These are phyloP conservation scores for Phyllosticta capitalensis DNA, from an alignment of 2,329 filamentous ascomycete species.

Conservation along the genomic window DNA sequence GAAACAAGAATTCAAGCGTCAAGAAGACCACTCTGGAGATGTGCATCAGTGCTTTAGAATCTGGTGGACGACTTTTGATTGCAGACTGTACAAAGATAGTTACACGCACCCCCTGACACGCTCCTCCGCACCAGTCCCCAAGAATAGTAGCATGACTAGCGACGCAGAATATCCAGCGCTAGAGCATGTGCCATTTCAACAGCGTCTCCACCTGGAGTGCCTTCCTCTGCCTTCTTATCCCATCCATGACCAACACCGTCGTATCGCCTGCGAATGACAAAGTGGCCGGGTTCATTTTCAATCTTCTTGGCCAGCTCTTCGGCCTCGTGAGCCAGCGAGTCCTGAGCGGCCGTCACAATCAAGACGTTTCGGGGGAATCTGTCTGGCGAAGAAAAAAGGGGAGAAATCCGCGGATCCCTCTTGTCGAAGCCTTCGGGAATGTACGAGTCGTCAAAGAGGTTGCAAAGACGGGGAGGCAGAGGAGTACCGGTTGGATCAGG, in stretches of 20 bases:
- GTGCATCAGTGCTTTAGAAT: too few species aligned
- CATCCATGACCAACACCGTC: slow-evolving; percentile 28
- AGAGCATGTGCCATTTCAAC: slow-evolving; percentile 22
- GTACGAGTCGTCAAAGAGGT: slow-evolving; percentile 28
- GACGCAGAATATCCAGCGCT: slow-evolving; percentile 16
- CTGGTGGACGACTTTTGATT: too few species aligned
- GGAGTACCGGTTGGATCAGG: slow-evolving; percentile 15
- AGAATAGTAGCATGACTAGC: neutral
- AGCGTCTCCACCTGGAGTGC: slow-evolving; percentile 17
- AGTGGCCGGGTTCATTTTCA: slow-evolving; percentile 10
- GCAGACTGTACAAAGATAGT: too few species aligned
- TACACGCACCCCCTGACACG: too few species aligned
- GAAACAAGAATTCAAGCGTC: too few species aligned
- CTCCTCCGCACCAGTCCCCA: neutral
- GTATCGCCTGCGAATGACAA: slow-evolving; percentile 21
- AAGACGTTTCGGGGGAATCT: slow-evolving; percentile 20
- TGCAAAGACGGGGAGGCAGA: slow-evolving; percentile 15
- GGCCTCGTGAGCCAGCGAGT: slow-evolving; percentile 28
- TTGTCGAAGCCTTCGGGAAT: slow-evolving; percentile 19
- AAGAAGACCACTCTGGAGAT: too few species aligned
- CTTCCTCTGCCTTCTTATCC: slow-evolving; percentile 25
- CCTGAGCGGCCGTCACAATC: slow-evolving; percentile 28
- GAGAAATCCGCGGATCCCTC: slow-evolving; percentile 27
- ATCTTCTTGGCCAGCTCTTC: slow-evolving; percentile 25
- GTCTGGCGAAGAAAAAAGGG: slow-evolving; percentile 18